Evolutionary conservation across 352 stramenopile genomes (phyloP).

Genomic region (Elongisporangium senticosum): DNA sequence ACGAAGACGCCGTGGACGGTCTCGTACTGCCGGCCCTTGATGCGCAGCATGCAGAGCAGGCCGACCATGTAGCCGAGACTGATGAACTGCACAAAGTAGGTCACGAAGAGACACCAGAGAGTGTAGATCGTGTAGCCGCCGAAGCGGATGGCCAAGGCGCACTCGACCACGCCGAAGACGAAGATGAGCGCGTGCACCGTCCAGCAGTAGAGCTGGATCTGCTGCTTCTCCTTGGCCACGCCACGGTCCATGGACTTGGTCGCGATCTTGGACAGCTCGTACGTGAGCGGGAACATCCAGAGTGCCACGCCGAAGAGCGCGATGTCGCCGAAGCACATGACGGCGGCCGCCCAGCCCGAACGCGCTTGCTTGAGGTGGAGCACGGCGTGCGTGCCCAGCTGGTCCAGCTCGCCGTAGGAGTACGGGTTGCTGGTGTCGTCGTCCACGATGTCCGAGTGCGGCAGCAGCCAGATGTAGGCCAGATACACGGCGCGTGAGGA

Average conservation of each 20-base stretch:
- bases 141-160: conserved; percentile 22
- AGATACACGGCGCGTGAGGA: conserved; percentile 30
- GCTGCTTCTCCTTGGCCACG: conserved; percentile 31
- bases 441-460: conserved; percentile 2
- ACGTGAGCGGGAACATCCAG: conserved; percentile 44
- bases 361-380: conserved; percentile 28
- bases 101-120: conserved; percentile 25
- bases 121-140: conserved; percentile 48
- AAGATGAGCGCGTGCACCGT: conserved; percentile 20
- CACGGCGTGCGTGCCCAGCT: conserved; percentile 32
- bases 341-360: conserved; percentile 17
- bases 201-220: conserved; percentile 27
- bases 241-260: conserved; percentile 45
- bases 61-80: conserved; percentile 49
- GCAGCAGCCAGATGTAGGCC: conserved; percentile 21
- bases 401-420: conserved; percentile 3
- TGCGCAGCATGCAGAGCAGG: conserved; percentile 37
- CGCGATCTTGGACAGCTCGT: conserved; percentile 42
- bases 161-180: conserved; percentile 22
- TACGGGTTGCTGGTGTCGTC: conserved; percentile 5
- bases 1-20: conserved; percentile 61
- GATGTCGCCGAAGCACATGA: conserved; percentile 33
- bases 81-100: conserved; percentile 44
- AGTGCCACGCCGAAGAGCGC: conserved; percentile 35
- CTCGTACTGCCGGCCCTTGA: conserved; percentile 51